phyloP scores from a whole-genome alignment of 1,284 basidiomycete species.

The Cryptococcus sp. region DNA sequence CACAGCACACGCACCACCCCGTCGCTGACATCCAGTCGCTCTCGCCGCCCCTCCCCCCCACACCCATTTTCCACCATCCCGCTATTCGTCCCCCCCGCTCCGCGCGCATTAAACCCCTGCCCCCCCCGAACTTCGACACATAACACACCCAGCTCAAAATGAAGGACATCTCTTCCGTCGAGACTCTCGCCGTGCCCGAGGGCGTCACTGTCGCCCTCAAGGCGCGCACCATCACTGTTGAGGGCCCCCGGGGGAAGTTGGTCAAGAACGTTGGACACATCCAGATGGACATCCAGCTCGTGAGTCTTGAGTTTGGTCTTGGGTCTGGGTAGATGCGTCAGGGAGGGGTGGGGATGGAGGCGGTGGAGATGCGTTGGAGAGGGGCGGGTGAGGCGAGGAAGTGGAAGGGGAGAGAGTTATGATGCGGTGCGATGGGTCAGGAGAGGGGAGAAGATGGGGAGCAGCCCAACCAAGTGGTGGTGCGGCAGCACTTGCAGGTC shows the following conservation, averaged over 20 bases:
- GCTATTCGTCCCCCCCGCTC: not conserved
- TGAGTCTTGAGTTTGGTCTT: constrained; percentile 50
- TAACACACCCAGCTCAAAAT: constrained; percentile 33
- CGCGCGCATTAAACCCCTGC: not conserved
- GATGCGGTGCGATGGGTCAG: not conserved
- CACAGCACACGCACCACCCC: too few species aligned
- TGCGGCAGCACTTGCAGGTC: not conserved
- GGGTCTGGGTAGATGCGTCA: not conserved
- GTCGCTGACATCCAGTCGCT: too few species aligned
- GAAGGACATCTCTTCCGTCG: constrained; percentile 55
- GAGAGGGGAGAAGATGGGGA: not conserved
- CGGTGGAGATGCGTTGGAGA: not conserved
- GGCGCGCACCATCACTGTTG: constrained; percentile 82
- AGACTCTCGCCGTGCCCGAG: constrained; percentile 87
- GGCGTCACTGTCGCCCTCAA: constrained; percentile 80
- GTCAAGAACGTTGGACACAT: constrained; percentile 91
- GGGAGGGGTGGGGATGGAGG: not conserved
- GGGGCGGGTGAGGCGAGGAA: not conserved
- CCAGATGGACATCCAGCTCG: constrained; percentile 90
- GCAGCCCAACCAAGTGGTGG: not conserved
- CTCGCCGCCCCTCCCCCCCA: too few species aligned
- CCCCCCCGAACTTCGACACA: not conserved
- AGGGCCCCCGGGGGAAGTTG: constrained; percentile 83
- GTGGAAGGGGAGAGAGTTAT: not conserved
- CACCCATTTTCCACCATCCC: too few species aligned